Evolutionary conservation across 441 rosid genomes (phyloP).

Genomic region (Corymbia citriodora): DNA sequence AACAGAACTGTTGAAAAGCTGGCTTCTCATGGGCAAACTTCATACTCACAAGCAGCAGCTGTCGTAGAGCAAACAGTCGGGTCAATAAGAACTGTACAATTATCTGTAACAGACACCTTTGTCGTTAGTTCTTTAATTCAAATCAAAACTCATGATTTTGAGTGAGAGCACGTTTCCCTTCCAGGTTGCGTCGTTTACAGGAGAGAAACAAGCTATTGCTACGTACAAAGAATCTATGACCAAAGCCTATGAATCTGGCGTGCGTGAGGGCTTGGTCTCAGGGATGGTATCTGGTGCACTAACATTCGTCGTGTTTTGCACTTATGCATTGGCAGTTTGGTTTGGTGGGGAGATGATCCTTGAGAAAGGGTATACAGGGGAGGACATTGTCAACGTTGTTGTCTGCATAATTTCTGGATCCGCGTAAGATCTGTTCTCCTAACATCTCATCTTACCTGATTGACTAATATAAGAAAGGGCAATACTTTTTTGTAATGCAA

Average conservation of each 20-base stretch:
- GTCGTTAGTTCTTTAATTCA: background rate
- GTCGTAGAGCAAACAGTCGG: slow-evolving; percentile 70
- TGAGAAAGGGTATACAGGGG: slow-evolving; percentile 58
- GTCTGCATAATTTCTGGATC: slow-evolving; percentile 58
- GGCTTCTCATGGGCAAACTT: slow-evolving; percentile 60
- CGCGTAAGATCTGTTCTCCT: slow-evolving; percentile 20
- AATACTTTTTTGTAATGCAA: background rate
- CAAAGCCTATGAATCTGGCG: slow-evolving; percentile 48
- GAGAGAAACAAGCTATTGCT: slow-evolving; percentile 60
- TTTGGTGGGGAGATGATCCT: slow-evolving; percentile 53
- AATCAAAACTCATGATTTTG: background rate
- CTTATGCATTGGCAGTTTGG: slow-evolving; percentile 58
- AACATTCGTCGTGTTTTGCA: slow-evolving; percentile 28
- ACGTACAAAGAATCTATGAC: slow-evolving; percentile 49
- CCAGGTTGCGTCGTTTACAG: slow-evolving; percentile 76
- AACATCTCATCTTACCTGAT: background rate
- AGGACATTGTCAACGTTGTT: slow-evolving; percentile 51
- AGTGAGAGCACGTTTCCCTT: background rate
- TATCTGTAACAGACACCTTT: background rate
- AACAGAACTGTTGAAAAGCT: slow-evolving; percentile 38
- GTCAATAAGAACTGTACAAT: slow-evolving; percentile 60
- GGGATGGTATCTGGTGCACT: slow-evolving; percentile 55
- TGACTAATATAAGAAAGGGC: background rate
- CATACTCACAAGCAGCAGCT: slow-evolving; percentile 70
- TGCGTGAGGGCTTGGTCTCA: slow-evolving; percentile 55